Base-by-base conservation (phyloP, 2,329 filamentous ascomycete genomes). In the Colletotrichum gloeosporioides region DNA sequence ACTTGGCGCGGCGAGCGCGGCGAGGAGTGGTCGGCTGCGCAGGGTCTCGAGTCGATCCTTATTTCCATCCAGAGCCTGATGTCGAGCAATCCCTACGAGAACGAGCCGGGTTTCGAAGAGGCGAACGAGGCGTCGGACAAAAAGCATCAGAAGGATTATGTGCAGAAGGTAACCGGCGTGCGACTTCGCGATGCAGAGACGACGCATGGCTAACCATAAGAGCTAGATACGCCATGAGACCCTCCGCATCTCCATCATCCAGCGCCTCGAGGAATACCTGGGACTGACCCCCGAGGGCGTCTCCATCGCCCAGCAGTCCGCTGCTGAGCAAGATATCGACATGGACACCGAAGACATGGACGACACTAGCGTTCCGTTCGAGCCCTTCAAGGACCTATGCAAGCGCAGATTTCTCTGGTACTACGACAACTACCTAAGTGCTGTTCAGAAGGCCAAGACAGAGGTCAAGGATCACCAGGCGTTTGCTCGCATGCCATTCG, bases 371-470 rank as follows among this genome's bases (percentile, higher is more conserved):
- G 82, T 91, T 1, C 89, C 91, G 1, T 98, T 95, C 83, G 94
- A 98, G 79, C 95, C 96, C 0, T 99, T 99, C 86, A 93, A 93
- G 79, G 96, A 99, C 81, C 88, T 98, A 7, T 95, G 94, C 89
- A 99, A 99, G 85, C 93, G 94, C 49, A 92, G 96, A 2, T 98
- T 99, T 82, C 87, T 99, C 16, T 99, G 97, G 97, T 99, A 99
- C 85, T 98, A 95, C 83, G 94, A 98, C 79, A 94, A 94, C 4
- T 99, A 99, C 82, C 87, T 97, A 27, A 87, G 90, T 5, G 90
- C 93, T 2, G 93, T 98, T 68, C 89, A 92, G 49, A 89, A 92
- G 76, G 94, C 93, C 32, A 90, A 89, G 79, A 84, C 87, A 31
- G 92, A 95, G 79, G 91, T 93, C 71, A 89, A 90, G 77, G 92